Base-by-base conservation (phyloP, 257 asterid genomes). In the Solanum pimpinellifolium region DNA sequence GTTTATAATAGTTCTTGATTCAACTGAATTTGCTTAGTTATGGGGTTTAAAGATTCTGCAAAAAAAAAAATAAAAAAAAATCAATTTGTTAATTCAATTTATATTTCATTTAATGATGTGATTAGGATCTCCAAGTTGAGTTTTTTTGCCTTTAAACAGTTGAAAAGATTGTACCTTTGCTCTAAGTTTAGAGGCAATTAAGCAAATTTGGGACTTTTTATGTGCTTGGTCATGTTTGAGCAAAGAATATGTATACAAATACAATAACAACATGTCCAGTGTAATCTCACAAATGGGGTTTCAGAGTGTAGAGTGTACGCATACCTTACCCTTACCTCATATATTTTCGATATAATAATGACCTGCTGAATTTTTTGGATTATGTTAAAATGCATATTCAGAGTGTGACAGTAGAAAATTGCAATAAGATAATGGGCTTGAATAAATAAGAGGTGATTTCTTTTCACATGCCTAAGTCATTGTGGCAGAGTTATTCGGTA, bases 281-380 rank as follows among this genome's bases (percentile, higher is more conserved):
- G 4, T n/a, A 65, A n/a, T 65, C 18, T 3, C 70, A n/a, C 2
- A 0, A 65, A 31, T n/a, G 33, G 33, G 15, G 9, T 65, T 0
- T n/a, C 3, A 9, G 1, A n/a, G 70, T 8, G 15, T 62, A 23
- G 1, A 2, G 29, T 62, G 0, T 65, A 11, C 1, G 0, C 2
- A 65, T 3, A 2, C 18, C 18, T 65, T 65, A 65, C 0, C 31
- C 7, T 0, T 62, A n/a, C 31, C 70, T 62, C 0, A 0, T 0
- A 2, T 1, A 2, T 11, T 65, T 4, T 0, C 0, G 70, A 62
- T 62, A 62, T 62, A n/a, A 4, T 65, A n/a, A 65, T 65, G 72
- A 65, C 33, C 72, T 65, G 23, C 35, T 76, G 60, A 42, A 76
- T 20, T 11, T 41, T 33, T 25, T 42, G 60, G 25, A 13, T n/a